Conservation (phyloP, 495 filamentous ascomycete species). For the Penicillium cosmopolitanum region DNA sequence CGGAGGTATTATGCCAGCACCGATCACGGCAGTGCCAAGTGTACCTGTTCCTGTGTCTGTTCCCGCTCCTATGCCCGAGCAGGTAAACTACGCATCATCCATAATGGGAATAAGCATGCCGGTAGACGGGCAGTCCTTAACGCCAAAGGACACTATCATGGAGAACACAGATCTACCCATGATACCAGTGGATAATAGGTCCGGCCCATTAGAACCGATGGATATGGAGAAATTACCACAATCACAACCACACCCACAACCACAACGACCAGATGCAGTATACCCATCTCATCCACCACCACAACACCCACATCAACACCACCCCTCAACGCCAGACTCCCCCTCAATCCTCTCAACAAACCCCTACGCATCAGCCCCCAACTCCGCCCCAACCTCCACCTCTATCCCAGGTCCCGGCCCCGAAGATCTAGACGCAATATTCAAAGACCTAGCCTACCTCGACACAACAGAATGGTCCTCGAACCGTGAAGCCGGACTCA, state of each 20-base stretch:
- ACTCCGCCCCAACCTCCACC: background rate
- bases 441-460: slow-evolving; percentile 65
- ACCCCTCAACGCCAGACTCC: slow-evolving; percentile 27
- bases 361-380: too few relatives aligned
- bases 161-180: slow-evolving; percentile 35
- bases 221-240: slow-evolving; percentile 17
- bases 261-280: background rate
- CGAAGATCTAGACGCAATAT: slow-evolving; percentile 59
- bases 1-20: too few relatives aligned
- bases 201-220: too few relatives aligned
- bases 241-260: slow-evolving; percentile 11
- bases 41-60: background rate
- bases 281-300: background rate
- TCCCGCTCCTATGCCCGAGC: background rate
- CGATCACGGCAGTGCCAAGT: slow-evolving; percentile 1
- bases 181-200: slow-evolving; percentile 13
- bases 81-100: slow-evolving; percentile 35
- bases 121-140: slow-evolving; percentile 40
- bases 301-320: slow-evolving; percentile 5
- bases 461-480: slow-evolving; percentile 61
- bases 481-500: slow-evolving; percentile 56
- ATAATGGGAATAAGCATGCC: slow-evolving; percentile 44
- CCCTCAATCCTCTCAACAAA: background rate
- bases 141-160: slow-evolving; percentile 42
- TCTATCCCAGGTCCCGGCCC: slow-evolving; percentile 10